Evolutionary conservation across 2,329 filamentous ascomycete species (phyloP).

Genomic region (Epichloe aotearoae): DNA sequence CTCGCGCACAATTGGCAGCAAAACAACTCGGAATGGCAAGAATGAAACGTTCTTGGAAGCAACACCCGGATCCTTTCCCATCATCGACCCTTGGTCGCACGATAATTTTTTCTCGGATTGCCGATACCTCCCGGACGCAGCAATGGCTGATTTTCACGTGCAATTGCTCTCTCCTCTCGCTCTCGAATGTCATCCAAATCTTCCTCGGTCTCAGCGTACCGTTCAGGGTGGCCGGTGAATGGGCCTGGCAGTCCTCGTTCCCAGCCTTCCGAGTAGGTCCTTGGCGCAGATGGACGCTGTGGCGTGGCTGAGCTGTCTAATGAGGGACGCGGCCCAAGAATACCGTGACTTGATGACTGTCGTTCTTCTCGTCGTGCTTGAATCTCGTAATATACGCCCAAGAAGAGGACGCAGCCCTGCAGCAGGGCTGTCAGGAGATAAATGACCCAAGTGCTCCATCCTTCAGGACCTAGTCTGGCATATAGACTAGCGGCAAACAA

Average conservation of each 20-base stretch:
- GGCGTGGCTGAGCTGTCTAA: conserved; percentile 15
- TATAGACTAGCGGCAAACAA: conserved; percentile 80
- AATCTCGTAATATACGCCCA: conserved; percentile 70
- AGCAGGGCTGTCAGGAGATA: conserved; percentile 75
- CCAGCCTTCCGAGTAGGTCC: conserved; percentile 36
- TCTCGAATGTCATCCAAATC: conserved; percentile 37
- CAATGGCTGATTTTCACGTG: conserved; percentile 36
- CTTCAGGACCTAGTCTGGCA: conserved; percentile 61
- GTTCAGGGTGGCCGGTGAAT: conserved; percentile 38
- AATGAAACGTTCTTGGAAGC: neutral
- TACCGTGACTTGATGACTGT: conserved; percentile 10
- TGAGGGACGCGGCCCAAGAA: conserved; percentile 16
- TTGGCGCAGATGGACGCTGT: conserved; percentile 24
- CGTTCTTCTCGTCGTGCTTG: conserved; percentile 23
- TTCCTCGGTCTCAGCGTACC: conserved; percentile 37
- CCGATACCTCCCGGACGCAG: conserved; percentile 37
- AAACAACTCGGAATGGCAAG: neutral
- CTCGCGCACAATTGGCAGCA: neutral
- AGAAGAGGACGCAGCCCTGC: conserved; percentile 66
- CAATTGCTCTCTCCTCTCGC: conserved; percentile 37
- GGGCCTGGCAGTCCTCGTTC: conserved; percentile 37
- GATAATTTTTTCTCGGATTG: conserved; percentile 28
- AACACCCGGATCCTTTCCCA: neutral
- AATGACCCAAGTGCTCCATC: conserved; percentile 94
- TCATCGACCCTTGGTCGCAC: conserved; percentile 14